These are phyloP conservation scores for Glomus cerebriforme DNA, from an alignment of 192 early-diverging fungal genomes.

Conservation along the genomic window DNA sequence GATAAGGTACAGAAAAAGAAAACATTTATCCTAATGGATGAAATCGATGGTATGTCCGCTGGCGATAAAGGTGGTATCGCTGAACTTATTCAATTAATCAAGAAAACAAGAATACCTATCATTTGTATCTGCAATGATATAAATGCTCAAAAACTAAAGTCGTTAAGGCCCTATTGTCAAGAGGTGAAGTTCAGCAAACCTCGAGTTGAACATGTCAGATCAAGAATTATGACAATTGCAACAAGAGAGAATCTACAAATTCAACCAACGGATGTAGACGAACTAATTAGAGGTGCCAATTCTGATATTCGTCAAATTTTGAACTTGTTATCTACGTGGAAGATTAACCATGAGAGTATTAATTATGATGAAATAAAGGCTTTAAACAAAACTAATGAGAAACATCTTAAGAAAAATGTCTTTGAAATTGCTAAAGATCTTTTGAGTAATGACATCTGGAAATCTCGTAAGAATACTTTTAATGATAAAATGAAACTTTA, in stretches of 20 bases:
- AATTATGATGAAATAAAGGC: slow-evolving; percentile 80
- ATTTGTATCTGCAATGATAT: slow-evolving; percentile 99
- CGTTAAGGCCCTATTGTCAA: slow-evolving; percentile 80
- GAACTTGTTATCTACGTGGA: slow-evolving; percentile 92
- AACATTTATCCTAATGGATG: slow-evolving; percentile 95
- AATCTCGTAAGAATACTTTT: slow-evolving; percentile 48
- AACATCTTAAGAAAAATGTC: slow-evolving; percentile 48
- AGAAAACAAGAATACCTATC: slow-evolving; percentile 89
- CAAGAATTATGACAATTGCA: slow-evolving; percentile 77
- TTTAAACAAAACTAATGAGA: slow-evolving; percentile 48
- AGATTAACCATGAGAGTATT: slow-evolving; percentile 66
- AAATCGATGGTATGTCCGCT: slow-evolving; percentile 98
- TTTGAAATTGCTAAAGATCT: slow-evolving; percentile 79
- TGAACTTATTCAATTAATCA: slow-evolving; percentile 89
- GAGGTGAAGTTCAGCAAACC: slow-evolving; percentile 80
- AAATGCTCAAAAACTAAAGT: slow-evolving; percentile 79
- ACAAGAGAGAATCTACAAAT: slow-evolving; percentile 71
- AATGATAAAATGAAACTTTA: slow-evolving; percentile 85
- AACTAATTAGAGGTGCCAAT: slow-evolving; percentile 77
- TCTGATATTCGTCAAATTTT: slow-evolving; percentile 97
- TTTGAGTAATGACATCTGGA: slow-evolving; percentile 52
- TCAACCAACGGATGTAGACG: slow-evolving; percentile 69
- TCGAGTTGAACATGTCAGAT: slow-evolving; percentile 69
- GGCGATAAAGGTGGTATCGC: slow-evolving; percentile 92
- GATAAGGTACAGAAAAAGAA: slow-evolving; percentile 35